Conservation (phyloP, 495 filamentous ascomycete genomes). For the Immersiella caudata region DNA sequence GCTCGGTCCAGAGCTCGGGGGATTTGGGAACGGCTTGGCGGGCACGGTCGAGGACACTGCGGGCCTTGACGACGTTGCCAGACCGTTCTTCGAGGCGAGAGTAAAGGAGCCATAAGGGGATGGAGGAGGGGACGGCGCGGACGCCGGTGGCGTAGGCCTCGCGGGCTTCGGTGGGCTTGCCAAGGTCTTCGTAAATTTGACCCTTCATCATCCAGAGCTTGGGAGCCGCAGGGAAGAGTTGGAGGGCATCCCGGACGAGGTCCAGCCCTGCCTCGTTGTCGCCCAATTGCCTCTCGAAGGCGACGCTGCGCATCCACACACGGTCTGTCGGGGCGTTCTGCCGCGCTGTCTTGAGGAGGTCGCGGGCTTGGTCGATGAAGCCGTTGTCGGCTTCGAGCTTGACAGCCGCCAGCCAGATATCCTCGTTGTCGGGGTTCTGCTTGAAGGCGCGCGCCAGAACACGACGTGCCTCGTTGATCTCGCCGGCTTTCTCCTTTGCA, state of each 20-base stretch:
- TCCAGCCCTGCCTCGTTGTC: conserved; percentile 79
- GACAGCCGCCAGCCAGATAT: conserved; percentile 94
- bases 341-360: conserved; percentile 77
- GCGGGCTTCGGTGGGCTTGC: conserved; percentile 77
- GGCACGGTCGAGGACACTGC: conserved; percentile 87
- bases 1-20: conserved; percentile 85
- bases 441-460: conserved; percentile 88
- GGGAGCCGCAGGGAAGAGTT: conserved; percentile 80
- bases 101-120: conserved; percentile 87
- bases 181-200: conserved; percentile 86
- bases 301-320: conserved; percentile 93
- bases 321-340: conserved; percentile 89
- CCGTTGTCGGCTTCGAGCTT: conserved; percentile 85
- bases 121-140: conserved; percentile 78
- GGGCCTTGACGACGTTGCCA: conserved; percentile 85
- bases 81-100: conserved; percentile 83
- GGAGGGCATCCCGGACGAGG: conserved; percentile 82
- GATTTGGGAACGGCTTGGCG: conserved; percentile 83
- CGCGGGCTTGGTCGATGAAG: conserved; percentile 76
- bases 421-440: conserved; percentile 92
- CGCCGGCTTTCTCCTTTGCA: conserved; percentile 85
- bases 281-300: conserved; percentile 83
- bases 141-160: conserved; percentile 91
- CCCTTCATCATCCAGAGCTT: conserved; percentile 99
- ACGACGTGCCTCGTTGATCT: conserved; percentile 79